Conservation (phyloP, 805 yeast species). For the Zygosaccharomyces lentus region DNA sequence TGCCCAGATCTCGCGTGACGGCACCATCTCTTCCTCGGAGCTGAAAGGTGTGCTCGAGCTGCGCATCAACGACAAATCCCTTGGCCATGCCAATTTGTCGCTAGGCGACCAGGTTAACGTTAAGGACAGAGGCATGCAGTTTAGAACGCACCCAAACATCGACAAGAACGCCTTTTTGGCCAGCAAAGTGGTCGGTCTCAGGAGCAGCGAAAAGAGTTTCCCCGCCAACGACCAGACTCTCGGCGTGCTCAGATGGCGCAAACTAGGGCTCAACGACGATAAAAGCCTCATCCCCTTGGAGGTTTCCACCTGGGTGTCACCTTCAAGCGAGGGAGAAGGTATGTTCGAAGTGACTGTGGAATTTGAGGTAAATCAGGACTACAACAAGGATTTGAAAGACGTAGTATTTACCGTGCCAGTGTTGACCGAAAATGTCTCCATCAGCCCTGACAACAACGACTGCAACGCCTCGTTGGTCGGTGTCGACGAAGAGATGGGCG, state of each 20-base stretch:
- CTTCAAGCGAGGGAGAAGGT: slow-evolving; percentile 50
- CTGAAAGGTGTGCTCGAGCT: slow-evolving; percentile 88
- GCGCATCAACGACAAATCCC: slow-evolving; percentile 72
- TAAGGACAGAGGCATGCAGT: slow-evolving; percentile 50
- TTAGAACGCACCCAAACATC: slow-evolving; percentile 94
- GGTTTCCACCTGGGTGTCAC: slow-evolving; percentile 80
- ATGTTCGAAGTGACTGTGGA: slow-evolving; percentile 77
- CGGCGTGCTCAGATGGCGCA: slow-evolving; percentile 92
- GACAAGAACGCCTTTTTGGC: slow-evolving; percentile 68
- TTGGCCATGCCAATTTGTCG: slow-evolving; percentile 61
- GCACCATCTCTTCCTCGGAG: slow-evolving; percentile 64
- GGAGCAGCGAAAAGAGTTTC: slow-evolving; percentile 74
- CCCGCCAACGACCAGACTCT: slow-evolving; percentile 87
- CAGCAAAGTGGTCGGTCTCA: slow-evolving; percentile 59
- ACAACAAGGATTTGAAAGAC: slow-evolving; percentile 47
- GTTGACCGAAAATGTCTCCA: slow-evolving; percentile 50
- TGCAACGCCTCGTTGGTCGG: slow-evolving; percentile 52
- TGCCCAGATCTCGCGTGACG: slow-evolving; percentile 81
- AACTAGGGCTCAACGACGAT: slow-evolving; percentile 58
- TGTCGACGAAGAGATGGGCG: slow-evolving; percentile 58
- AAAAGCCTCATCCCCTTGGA: slow-evolving; percentile 56
- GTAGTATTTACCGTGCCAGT: slow-evolving; percentile 58
- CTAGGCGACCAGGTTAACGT: slow-evolving; percentile 48
- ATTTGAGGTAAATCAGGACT: slow-evolving; percentile 62
- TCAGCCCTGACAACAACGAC: slow-evolving; percentile 46